Evolutionary conservation across 805 yeast species (phyloP).

Genomic region (Pichia kluyveri): DNA sequence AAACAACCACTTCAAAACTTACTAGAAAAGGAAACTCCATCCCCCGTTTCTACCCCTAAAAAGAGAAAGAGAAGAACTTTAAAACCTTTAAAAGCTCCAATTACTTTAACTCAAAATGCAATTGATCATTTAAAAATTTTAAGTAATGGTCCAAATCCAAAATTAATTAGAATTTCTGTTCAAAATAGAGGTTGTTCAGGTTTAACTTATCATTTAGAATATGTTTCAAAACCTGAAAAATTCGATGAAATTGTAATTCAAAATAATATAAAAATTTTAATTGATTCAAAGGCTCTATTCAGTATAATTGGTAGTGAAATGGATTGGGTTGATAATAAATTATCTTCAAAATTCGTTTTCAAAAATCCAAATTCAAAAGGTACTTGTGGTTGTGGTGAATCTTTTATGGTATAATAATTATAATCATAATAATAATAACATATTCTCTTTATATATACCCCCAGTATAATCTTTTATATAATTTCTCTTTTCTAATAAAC

Average conservation of each 20-base stretch:
- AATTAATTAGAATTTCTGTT: slow-evolving; percentile 88
- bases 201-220: slow-evolving; percentile 80
- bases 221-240: slow-evolving; percentile 85
- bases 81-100: slow-evolving; percentile 84
- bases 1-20: background rate
- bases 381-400: slow-evolving; percentile 98
- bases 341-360: slow-evolving; percentile 83
- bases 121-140: slow-evolving; percentile 58
- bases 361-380: slow-evolving; percentile 96
- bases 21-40: background rate
- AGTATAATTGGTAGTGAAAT: slow-evolving; percentile 94
- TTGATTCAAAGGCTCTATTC: slow-evolving; percentile 93
- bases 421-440: background rate
- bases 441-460: too few species aligned
- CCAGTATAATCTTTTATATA: too few species aligned
- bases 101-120: slow-evolving; percentile 72
- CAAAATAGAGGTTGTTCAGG: slow-evolving; percentile 96
- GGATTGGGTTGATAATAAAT: slow-evolving; percentile 96
- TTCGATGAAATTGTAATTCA: slow-evolving; percentile 91
- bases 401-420: slow-evolving; percentile 96
- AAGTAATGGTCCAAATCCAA: slow-evolving; percentile 75
- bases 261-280: slow-evolving; percentile 85
- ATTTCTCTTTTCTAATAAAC: background rate
- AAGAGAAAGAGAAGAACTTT: slow-evolving; percentile 48
- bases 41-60: slow-evolving; percentile 1